A percentile compares a stretch with the other conserved stretches of the same genome.
Conservation (phyloP, 2,329 filamentous ascomycete species). For the Coniochaeta pulveracea region DNA sequence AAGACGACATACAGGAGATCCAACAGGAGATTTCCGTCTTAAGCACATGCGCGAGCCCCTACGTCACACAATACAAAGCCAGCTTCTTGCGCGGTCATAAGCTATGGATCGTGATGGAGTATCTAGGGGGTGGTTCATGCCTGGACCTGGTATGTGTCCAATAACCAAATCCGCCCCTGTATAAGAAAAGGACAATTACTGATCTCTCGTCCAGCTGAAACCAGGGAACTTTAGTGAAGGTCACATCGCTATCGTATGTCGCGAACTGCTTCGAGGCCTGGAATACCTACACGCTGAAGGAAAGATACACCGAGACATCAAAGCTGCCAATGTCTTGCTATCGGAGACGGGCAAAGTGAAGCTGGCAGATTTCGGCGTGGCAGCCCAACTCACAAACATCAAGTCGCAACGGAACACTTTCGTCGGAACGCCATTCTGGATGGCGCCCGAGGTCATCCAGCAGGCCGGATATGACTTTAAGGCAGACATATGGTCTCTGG, state of each 20-base stretch:
- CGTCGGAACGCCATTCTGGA: slow-evolving; percentile 95
- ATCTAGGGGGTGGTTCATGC: slow-evolving; percentile 86
- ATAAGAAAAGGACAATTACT: too few species aligned
- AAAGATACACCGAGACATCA: slow-evolving; percentile 95
- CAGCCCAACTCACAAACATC: slow-evolving; percentile 92
- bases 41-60: slow-evolving; percentile 87
- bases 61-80: slow-evolving; percentile 91
- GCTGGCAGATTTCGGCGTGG: slow-evolving; percentile 93
- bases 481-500: slow-evolving; percentile 87
- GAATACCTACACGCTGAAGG: slow-evolving; percentile 90
- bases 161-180: neutral
- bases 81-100: slow-evolving; percentile 95
- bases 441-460: slow-evolving; percentile 91
- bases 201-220: slow-evolving; percentile 56
- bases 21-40: slow-evolving; percentile 94
- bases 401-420: slow-evolving; percentile 97
- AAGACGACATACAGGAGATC: slow-evolving; percentile 96
- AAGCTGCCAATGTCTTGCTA: slow-evolving; percentile 92
- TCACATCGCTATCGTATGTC: slow-evolving; percentile 89
- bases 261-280: slow-evolving; percentile 78
- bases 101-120: slow-evolving; percentile 99
- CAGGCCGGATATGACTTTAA: slow-evolving; percentile 77
- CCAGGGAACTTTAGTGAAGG: slow-evolving; percentile 78
- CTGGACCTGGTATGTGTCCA: slow-evolving; percentile 63
- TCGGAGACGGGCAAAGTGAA: slow-evolving; percentile 86